These are phyloP conservation scores for Coniophora puteana DNA, from an alignment of 1,284 basidiomycete species.

Conservation along the genomic window DNA sequence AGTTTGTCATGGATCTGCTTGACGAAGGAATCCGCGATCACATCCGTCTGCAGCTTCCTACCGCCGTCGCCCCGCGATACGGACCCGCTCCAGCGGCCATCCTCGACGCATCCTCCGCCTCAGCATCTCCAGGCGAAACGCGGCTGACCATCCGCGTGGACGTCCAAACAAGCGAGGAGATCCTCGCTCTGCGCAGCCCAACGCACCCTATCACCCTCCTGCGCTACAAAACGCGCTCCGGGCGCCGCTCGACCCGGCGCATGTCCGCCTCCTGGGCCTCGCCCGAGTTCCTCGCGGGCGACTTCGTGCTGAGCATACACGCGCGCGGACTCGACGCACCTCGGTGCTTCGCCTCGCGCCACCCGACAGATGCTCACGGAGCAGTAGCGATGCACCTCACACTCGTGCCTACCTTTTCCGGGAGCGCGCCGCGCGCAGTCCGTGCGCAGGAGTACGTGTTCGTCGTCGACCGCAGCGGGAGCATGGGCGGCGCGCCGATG, in stretches of 20 bases:
- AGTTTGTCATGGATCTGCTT: slow-evolving; percentile 38
- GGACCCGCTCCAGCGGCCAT: slow-evolving; percentile 38
- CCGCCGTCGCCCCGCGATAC: slow-evolving; percentile 47
- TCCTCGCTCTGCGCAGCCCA: slow-evolving; percentile 36
- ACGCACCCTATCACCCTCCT: slow-evolving; percentile 34
- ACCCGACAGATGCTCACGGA: slow-evolving; percentile 18
- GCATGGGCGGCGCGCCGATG: slow-evolving; percentile 31
- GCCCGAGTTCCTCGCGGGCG: slow-evolving; percentile 33
- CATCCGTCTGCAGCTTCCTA: slow-evolving; percentile 49
- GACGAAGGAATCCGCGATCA: slow-evolving; percentile 43
- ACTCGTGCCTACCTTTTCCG: slow-evolving; percentile 48
- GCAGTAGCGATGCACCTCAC: slow-evolving; percentile 49
- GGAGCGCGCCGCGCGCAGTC: slow-evolving; percentile 33
- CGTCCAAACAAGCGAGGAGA: slow-evolving; percentile 42
- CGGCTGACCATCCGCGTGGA: slow-evolving; percentile 38
- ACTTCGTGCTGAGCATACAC: slow-evolving; percentile 44
- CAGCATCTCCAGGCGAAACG: slow-evolving; percentile 20
- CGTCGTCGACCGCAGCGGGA: slow-evolving; percentile 39
- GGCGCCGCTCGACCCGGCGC: slow-evolving; percentile 35
- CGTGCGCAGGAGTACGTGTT: slow-evolving; percentile 40
- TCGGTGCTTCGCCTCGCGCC: slow-evolving; percentile 50
- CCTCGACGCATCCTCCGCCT: slow-evolving; percentile 25
- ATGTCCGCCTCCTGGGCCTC: slow-evolving; percentile 36
- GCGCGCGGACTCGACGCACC: slow-evolving; percentile 45
- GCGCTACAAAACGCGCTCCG: slow-evolving; percentile 30